A percentile compares a stretch with the other conserved stretches of the same genome.
Evolutionary conservation across 257 asterid species (phyloP).

Genomic region (Ocimum tenuiflorum): DNA sequence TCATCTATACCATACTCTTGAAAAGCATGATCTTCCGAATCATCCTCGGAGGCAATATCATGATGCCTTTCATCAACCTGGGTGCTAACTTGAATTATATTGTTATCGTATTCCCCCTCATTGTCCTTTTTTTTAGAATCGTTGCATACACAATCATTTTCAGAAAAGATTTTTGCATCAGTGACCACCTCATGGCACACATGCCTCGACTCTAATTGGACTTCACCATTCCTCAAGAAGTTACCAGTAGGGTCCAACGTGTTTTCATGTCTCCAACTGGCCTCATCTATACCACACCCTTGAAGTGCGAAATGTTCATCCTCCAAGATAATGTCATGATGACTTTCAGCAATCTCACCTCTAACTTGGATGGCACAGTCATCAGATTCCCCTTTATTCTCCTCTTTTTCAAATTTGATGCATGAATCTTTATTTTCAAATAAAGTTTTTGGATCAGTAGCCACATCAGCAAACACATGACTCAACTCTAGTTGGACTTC

Average conservation of each 20-base stretch:
- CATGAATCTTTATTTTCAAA: slow-evolving; percentile 5
- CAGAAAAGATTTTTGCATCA: slow-evolving; percentile 19
- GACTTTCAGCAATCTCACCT: slow-evolving; percentile 17
- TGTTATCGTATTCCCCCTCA: slow-evolving; percentile 20
- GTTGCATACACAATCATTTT: slow-evolving; percentile 9
- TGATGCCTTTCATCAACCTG: slow-evolving; percentile 13
- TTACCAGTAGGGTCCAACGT: slow-evolving; percentile 25
- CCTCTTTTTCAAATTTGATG: slow-evolving; percentile 33
- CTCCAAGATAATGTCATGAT: slow-evolving; percentile 30
- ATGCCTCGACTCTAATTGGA: slow-evolving; percentile 22
- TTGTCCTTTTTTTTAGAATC: slow-evolving; percentile 35
- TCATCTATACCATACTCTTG: slow-evolving; percentile 79
- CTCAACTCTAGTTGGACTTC: slow-evolving; percentile 24
- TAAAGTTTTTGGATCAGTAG: slow-evolving; percentile 21
- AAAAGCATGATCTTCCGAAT: slow-evolving; percentile 59
- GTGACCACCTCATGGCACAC: slow-evolving; percentile 30
- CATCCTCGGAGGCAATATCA: slow-evolving; percentile 22
- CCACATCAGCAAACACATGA: slow-evolving; percentile 27
- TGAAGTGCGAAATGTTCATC: slow-evolving; percentile 65
- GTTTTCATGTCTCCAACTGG: slow-evolving; percentile 30
- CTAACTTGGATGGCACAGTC: slow-evolving; percentile 23
- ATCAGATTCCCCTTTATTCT: slow-evolving; percentile 28
- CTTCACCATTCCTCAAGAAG: slow-evolving; percentile 27
- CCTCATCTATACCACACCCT: slow-evolving; percentile 75
- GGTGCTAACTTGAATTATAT: slow-evolving; percentile 23